Evolutionary conservation across 768 basidiomycete species (phyloP), one percentile per base, ranked within the genome.

Genomic region (Russula foetens): DNA sequence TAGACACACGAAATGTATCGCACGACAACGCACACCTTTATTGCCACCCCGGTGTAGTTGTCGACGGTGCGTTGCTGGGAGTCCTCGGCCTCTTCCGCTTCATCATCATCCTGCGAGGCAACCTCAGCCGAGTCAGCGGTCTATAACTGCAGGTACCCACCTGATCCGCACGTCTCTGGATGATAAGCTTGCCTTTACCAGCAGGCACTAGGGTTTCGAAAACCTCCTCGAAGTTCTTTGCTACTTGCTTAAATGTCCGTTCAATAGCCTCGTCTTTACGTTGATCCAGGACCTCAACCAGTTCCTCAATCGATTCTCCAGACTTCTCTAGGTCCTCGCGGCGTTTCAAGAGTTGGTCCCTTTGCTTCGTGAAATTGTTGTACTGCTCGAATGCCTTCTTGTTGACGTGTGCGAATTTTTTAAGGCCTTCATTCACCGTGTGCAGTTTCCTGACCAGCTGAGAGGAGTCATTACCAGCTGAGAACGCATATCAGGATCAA

Each of bases 341-440:
- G 4, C 97, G 87, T 61, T 86, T 80, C 45, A 90, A 72, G 4
- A 98, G 82, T 67, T 93, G 89, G 70, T 98, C 95, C 1, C 95
- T 88, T 71, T 98, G 96, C 70, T 96, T 98, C 8, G 95, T 97
- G 72, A 98, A 98, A 70, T 92, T 95, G 71, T 83, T 91, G 76
- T 97, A 98, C 71, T 98, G 96, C 71, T 99, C 97, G 70, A 96
- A 96, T 1, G 96, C 97, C 70, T 98, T 98, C 79, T 99, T 99
- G 79, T 99, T 99, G 63, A 98, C 96, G 70, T 98, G 94, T 0
- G 93, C 91, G 68, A 95, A 99, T 72, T 94, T 96, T 72, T 97
- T 96, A 67, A 99, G 76, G 28, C 84, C 83, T 69, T 98, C 95
- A 69, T 98, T 97, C 63, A 94, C 86, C 15, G 81, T 78, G 66